A percentile compares a stretch with the other conserved stretches of the same genome.
Conservation (phyloP, 192 early-diverging fungal species). For the Umbelopsis isabellina region DNA sequence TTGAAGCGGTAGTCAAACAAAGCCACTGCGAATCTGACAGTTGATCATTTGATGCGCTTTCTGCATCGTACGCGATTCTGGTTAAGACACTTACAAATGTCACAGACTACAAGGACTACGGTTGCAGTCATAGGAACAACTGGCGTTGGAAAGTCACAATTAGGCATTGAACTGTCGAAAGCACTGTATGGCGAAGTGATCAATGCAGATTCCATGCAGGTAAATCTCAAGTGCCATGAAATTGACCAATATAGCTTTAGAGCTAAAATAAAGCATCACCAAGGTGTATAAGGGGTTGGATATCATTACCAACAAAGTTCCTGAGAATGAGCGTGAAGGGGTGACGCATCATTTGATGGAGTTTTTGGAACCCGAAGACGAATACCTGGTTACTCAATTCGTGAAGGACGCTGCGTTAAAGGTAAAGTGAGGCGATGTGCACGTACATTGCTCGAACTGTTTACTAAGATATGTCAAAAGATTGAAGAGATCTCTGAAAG, state of each 20-base stretch:
- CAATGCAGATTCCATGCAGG: slow-evolving; percentile 95
- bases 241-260: background rate
- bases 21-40: background rate
- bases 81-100: background rate
- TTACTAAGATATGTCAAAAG: slow-evolving; percentile 31
- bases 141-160: slow-evolving; percentile 96
- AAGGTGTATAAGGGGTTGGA: slow-evolving; percentile 89
- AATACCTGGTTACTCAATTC: slow-evolving; percentile 91
- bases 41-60: background rate
- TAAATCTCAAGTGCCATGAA: slow-evolving; percentile 20
- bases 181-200: slow-evolving; percentile 86
- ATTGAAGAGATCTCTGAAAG: slow-evolving; percentile 80
- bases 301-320: slow-evolving; percentile 95
- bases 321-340: slow-evolving; percentile 63
- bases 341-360: slow-evolving; percentile 88
- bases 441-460: background rate
- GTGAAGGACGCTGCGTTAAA: slow-evolving; percentile 71
- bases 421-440: slow-evolving; percentile 41
- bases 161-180: slow-evolving; percentile 86
- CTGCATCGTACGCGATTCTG: background rate
- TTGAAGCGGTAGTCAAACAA: background rate
- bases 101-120: slow-evolving; percentile 35
- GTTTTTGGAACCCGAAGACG: slow-evolving; percentile 66
- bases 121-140: slow-evolving; percentile 86
- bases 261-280: background rate